phyloP scores from a whole-genome alignment of 257 asterid species.

The Phtheirospermum japonicum region DNA sequence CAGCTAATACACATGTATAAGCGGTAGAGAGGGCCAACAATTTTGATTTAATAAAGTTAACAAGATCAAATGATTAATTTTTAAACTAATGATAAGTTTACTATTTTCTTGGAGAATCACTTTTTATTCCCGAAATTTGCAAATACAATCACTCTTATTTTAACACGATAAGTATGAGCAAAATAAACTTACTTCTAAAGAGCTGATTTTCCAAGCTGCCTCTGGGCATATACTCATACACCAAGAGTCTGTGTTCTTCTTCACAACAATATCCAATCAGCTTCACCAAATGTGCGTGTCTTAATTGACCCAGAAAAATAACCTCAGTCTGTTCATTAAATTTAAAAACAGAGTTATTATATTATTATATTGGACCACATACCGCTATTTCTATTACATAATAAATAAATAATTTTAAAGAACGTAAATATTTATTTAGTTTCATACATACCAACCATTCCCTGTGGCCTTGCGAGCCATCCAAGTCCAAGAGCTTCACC shows the following conservation, averaged over 20 bases:
- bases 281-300: conserved; percentile 70
- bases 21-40: too few species aligned
- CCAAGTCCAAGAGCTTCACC: conserved; percentile 67
- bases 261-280: conserved; percentile 75
- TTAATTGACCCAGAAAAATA: conserved; percentile 59
- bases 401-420: not conserved
- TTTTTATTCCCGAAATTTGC: too few species aligned
- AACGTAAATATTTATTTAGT: not conserved
- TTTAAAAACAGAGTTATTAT: too few species aligned
- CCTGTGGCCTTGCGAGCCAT: conserved; percentile 71
- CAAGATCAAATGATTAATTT: too few species aligned
- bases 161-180: too few species aligned
- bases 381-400: too few species aligned
- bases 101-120: too few species aligned
- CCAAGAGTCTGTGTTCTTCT: conserved; percentile 74
- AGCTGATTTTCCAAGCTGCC: conserved; percentile 82
- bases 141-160: too few species aligned
- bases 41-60: too few species aligned
- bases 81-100: too few species aligned
- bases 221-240: conserved; percentile 76
- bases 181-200: conserved; percentile 52
- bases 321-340: conserved; percentile 71
- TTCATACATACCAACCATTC: conserved; percentile 65
- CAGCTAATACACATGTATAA: too few species aligned
- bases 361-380: too few species aligned